Evolutionary conservation across 495 filamentous ascomycete species (phyloP).

Genomic region (Hypoxylon intermedium): DNA sequence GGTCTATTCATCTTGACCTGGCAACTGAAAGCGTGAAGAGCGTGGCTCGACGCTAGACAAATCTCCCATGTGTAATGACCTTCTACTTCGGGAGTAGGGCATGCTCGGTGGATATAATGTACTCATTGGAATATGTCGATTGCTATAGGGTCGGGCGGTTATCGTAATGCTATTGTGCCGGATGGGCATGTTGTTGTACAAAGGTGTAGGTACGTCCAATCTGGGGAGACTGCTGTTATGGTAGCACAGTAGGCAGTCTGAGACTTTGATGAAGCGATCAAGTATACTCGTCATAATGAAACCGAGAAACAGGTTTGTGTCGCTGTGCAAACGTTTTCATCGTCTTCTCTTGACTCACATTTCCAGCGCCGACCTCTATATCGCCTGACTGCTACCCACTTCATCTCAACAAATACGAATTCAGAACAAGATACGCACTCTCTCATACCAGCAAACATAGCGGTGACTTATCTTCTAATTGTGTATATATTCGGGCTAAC

Average conservation of each 20-base stretch:
- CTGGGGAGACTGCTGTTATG: not conserved
- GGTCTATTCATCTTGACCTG: slow-evolving; percentile 78
- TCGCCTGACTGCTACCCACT: not conserved
- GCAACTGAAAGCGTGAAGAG: slow-evolving; percentile 51
- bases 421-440: no score
- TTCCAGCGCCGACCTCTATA: not conserved
- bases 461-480: no score
- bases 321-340: slow-evolving; percentile 15
- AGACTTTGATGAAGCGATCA: slow-evolving; percentile 2
- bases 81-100: no score
- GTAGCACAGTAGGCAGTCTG: no score
- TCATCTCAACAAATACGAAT: not conserved
- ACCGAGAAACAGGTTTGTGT: not conserved
- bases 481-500: no score
- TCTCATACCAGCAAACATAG: no score
- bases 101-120: no score
- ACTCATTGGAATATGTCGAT: no score
- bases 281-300: slow-evolving; percentile 3
- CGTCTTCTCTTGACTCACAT: slow-evolving; percentile 1
- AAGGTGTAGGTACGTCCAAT: not conserved
- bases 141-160: no score
- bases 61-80: no score
- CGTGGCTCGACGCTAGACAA: not conserved
- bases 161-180: no score
- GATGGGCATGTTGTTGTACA: not conserved